Conservation (phyloP, 805 yeast species). For the Yamadazyma sp. region DNA sequence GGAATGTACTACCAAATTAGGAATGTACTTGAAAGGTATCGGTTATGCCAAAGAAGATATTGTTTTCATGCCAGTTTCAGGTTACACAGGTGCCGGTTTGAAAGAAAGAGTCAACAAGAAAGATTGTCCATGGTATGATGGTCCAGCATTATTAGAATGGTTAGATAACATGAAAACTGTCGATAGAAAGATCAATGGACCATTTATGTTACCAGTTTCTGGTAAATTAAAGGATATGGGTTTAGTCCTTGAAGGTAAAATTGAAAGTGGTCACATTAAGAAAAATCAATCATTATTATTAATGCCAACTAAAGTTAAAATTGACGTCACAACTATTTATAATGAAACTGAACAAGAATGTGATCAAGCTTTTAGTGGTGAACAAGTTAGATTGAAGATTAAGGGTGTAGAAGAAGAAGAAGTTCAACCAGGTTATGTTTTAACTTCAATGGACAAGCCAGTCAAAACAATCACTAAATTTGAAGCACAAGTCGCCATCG, state of each 20-base stretch:
- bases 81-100: slow-evolving; percentile 95
- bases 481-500: slow-evolving; percentile 96
- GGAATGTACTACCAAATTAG: slow-evolving; percentile 87
- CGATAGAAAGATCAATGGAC: slow-evolving; percentile 86
- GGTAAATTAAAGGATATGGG: slow-evolving; percentile 97
- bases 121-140: slow-evolving; percentile 89
- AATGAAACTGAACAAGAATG: slow-evolving; percentile 97
- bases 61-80: slow-evolving; percentile 94
- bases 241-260: slow-evolving; percentile 96
- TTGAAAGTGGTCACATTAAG: slow-evolving; percentile 91
- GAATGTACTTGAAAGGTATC: slow-evolving; percentile 74
- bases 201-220: slow-evolving; percentile 95
- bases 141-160: slow-evolving; percentile 88
- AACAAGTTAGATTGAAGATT: slow-evolving; percentile 89
- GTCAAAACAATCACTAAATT: slow-evolving; percentile 87
- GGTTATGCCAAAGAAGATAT: slow-evolving; percentile 90
- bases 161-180: slow-evolving; percentile 78
- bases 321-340: slow-evolving; percentile 84
- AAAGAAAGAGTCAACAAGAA: slow-evolving; percentile 70
- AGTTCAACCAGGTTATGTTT: slow-evolving; percentile 84
- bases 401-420: slow-evolving; percentile 98
- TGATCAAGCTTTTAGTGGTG: slow-evolving; percentile 88
- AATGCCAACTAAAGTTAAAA: slow-evolving; percentile 87
- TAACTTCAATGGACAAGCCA: slow-evolving; percentile 83
- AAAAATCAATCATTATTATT: slow-evolving; percentile 71